Evolutionary conservation across 495 filamentous ascomycete species (phyloP).

Genomic region (Melanomma pulvis-pyrius): DNA sequence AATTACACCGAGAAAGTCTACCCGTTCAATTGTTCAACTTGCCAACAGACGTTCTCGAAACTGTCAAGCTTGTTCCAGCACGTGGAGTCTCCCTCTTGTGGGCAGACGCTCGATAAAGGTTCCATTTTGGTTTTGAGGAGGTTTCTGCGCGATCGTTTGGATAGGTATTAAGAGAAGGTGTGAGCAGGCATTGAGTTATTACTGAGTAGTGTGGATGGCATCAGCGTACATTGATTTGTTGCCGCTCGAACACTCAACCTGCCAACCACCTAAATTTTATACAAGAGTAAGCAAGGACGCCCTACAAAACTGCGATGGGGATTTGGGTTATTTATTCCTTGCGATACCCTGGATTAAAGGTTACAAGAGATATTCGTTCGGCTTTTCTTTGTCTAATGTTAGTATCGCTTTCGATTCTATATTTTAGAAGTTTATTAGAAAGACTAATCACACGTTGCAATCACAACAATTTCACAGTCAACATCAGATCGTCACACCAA

Average conservation of each 20-base stretch:
- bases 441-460: too few relatives aligned
- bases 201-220: not conserved
- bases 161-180: not conserved
- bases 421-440: too few relatives aligned
- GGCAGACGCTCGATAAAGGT: constrained; percentile 2
- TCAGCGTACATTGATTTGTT: too few relatives aligned
- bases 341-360: too few relatives aligned
- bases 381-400: too few relatives aligned
- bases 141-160: not conserved
- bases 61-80: constrained; percentile 23
- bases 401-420: too few relatives aligned
- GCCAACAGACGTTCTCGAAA: constrained; percentile 8
- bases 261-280: not conserved
- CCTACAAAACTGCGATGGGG: not conserved
- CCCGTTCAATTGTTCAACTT: constrained; percentile 9
- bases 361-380: too few relatives aligned
- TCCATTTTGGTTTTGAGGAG: constrained; percentile 1
- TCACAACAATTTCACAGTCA: too few relatives aligned
- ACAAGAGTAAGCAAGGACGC: not conserved
- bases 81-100: constrained; percentile 15
- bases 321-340: too few relatives aligned
- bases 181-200: not conserved
- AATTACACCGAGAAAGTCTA: too few relatives aligned
- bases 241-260: too few relatives aligned
- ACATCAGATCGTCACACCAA: too few relatives aligned